phyloP scores from a whole-genome alignment of 768 basidiomycete species.

The Boletus tylopilopsis region DNA sequence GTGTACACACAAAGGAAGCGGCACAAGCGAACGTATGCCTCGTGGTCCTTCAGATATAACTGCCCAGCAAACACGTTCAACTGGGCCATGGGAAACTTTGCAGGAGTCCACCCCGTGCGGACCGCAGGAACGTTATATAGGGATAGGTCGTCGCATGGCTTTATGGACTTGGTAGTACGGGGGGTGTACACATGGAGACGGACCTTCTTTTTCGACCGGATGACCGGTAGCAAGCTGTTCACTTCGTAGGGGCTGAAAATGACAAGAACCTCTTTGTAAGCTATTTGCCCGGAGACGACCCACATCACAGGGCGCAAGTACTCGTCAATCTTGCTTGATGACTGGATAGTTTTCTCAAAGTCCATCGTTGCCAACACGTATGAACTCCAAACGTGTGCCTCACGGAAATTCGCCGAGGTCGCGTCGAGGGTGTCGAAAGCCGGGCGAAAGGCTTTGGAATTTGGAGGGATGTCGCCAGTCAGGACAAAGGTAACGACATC shows the following conservation, averaged over 20 bases:
- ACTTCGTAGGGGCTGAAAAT: conserved; percentile 23
- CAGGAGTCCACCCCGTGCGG: not conserved
- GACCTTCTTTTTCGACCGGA: conserved; percentile 25
- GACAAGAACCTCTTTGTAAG: conserved; percentile 24
- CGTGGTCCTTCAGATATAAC: conserved; percentile 1
- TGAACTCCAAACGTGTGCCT: conserved; percentile 19
- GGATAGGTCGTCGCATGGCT: conserved; percentile 34
- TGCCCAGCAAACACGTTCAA: conserved; percentile 1
- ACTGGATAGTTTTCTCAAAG: conserved; percentile 11
- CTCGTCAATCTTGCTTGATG: conserved; percentile 3
- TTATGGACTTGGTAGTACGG: conserved; percentile 31
- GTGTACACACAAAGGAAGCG: conserved; percentile 1
- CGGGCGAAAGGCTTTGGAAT: conserved; percentile 20
- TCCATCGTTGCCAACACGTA: conserved; percentile 12
- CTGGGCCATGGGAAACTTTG: conserved; percentile 9
- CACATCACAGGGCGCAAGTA: conserved; percentile 6
- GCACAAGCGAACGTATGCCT: conserved; percentile 1
- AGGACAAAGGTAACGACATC: conserved; percentile 26
- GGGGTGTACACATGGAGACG: conserved; percentile 42
- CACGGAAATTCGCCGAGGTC: conserved; percentile 8
- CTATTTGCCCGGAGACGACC: not conserved
- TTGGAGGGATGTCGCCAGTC: conserved; percentile 24
- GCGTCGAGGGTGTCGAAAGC: conserved; percentile 11
- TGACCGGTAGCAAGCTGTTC: conserved; percentile 34
- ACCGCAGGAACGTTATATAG: conserved; percentile 10